Percentiles rank a stretch among this genome's conserved stretches.
phyloP scores from a whole-genome alignment of 352 stramenopile species.

The Phytophthora cryptogea region DNA sequence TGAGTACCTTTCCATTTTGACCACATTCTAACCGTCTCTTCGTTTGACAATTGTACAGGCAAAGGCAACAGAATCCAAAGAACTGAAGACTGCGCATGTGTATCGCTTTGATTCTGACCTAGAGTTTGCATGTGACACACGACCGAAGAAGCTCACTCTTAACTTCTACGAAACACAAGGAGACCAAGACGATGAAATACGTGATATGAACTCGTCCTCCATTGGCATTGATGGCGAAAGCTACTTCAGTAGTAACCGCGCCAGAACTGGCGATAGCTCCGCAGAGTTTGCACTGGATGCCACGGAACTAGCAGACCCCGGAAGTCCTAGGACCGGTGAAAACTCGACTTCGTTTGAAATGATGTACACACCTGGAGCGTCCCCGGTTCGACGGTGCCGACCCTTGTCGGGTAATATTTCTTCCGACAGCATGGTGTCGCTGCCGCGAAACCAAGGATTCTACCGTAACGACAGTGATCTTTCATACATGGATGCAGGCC shows the following conservation, averaged over 20 bases:
- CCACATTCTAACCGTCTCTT: not conserved
- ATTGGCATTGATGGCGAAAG: constrained; percentile 68
- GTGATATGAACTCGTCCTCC: constrained; percentile 42
- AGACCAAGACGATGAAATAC: constrained; percentile 24
- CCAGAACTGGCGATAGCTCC: constrained; percentile 10
- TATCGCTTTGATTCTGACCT: constrained; percentile 85
- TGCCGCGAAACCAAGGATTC: constrained; percentile 47
- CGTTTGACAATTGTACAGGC: constrained; percentile 17
- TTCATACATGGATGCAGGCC: constrained; percentile 40
- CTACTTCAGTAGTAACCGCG: constrained; percentile 42
- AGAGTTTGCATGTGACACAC: constrained; percentile 67
- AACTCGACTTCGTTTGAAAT: constrained; percentile 71
- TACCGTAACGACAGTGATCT: constrained; percentile 54
- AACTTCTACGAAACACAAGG: constrained; percentile 71
- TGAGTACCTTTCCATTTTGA: not conserved
- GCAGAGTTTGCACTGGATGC: constrained; percentile 16
- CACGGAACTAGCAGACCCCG: constrained; percentile 37
- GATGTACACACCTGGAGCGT: constrained; percentile 59
- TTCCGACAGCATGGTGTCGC: constrained; percentile 34
- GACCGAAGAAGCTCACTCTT: constrained; percentile 70
- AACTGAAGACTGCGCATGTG: constrained; percentile 76
- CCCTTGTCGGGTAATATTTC: constrained; percentile 33
- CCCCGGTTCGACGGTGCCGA: constrained; percentile 32
- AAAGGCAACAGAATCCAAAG: constrained; percentile 65
- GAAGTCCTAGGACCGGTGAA: constrained; percentile 58